These are phyloP conservation scores for Microbotryum scabiosae DNA, from an alignment of 1,284 basidiomycete species.

Conservation along the genomic window DNA sequence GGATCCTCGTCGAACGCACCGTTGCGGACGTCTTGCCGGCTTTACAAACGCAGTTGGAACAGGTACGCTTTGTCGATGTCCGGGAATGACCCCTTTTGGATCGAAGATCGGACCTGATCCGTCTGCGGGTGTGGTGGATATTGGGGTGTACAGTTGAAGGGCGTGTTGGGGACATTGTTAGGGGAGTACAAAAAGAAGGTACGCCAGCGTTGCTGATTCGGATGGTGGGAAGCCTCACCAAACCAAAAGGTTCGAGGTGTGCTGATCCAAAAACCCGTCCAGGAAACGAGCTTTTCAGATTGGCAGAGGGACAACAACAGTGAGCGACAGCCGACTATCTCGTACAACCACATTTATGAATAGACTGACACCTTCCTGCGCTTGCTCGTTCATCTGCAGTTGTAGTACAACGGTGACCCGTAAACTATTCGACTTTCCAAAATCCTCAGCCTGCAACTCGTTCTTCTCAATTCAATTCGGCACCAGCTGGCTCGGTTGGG, in stretches of 20 bases:
- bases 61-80: slow-evolving; percentile 48
- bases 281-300: slow-evolving; percentile 23
- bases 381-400: no score
- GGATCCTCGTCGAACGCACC: slow-evolving; percentile 88
- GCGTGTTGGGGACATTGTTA: slow-evolving; percentile 62
- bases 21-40: slow-evolving; percentile 91
- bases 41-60: slow-evolving; percentile 72
- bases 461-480: no score
- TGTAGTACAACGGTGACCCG: no score
- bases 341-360: no score
- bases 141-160: slow-evolving; percentile 54
- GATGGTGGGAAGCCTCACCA: not conserved
- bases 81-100: no score
- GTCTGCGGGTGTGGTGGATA: not conserved
- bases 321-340: not conserved
- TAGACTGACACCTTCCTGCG: no score
- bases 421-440: no score
- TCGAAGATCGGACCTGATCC: not conserved
- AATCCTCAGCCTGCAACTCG: no score
- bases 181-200: slow-evolving; percentile 78
- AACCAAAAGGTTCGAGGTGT: not conserved
- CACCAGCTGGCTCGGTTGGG: no score
- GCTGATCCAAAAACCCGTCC: not conserved
- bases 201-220: not conserved
- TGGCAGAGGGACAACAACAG: slow-evolving; percentile 30